Evolutionary conservation across 768 basidiomycete species (phyloP), one percentile per base, ranked within the genome.

Genomic region (Agrocybe chaxingu): DNA sequence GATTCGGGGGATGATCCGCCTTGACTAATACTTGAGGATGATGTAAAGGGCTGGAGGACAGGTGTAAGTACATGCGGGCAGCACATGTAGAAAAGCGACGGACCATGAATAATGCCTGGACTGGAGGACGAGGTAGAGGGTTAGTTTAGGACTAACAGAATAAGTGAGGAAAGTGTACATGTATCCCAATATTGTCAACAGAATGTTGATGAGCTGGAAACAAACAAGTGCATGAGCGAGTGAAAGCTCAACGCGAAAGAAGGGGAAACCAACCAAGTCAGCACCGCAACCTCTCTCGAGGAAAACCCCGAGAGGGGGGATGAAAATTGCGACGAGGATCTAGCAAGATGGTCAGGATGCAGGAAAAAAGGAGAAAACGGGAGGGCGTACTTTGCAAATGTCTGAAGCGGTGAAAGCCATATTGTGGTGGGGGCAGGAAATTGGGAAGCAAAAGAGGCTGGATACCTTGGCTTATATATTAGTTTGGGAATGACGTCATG

Each of bases 251-350:
- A 34, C 31, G 13, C 39, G 19, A 38, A 45, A 39, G 43, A 10
- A 29, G 9, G 52, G 32, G 29, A 46, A 36, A 78, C 84, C 45
- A 60, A 88, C 82, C 39, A 95, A 68, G 65, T 94, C 91, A 16
- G 79, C 81, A 33, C 74, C 71, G 64, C 91, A 94, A 19, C 93
- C 93, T 47, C 89, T 79, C 72, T 95, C 92, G 19, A 95, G 70
- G 72, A 93, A 92, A 19, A 96, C 93, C 49, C 86, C 92, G 2
- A 96, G 63, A 51, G 93, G 93, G 8, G 92, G 90, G 10, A 92
- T 59, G 64, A 91, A 57, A 68, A 92, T 75, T 52, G 89, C 89
- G 48, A 82, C 59, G 52, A 78, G 56, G 55, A 73, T 70, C 82
- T 87, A 41, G 18, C 46, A 48, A 12, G 32, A 55, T 47, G 35